Percentiles rank a stretch among this genome's conserved stretches.
Evolutionary conservation across 2,329 filamentous ascomycete species (phyloP).

Genomic region (Nannizziopsis arthrosporioides): DNA sequence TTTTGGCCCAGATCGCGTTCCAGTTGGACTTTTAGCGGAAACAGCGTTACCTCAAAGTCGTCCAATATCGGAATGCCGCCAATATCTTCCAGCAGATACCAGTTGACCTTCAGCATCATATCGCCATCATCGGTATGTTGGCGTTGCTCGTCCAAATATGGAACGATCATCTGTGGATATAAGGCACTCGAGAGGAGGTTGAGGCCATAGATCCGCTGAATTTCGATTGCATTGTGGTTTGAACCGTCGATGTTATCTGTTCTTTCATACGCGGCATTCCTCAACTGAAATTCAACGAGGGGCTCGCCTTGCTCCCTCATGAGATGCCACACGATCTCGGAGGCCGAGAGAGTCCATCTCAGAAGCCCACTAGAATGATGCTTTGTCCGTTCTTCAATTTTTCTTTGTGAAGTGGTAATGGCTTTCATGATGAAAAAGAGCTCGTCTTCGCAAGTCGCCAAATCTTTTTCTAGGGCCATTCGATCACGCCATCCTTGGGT

Average conservation of each 20-base stretch:
- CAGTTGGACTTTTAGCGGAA: conserved; percentile 85
- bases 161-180: conserved; percentile 91
- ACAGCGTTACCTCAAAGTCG: conserved; percentile 86
- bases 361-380: conserved; percentile 67
- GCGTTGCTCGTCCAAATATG: conserved; percentile 61
- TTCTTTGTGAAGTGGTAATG: conserved; percentile 89
- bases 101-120: conserved; percentile 88
- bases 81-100: conserved; percentile 97
- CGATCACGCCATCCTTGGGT: conserved; percentile 84
- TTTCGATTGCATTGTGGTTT: conserved; percentile 81
- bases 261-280: conserved; percentile 82
- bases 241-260: conserved; percentile 96
- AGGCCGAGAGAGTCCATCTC: conserved; percentile 85
- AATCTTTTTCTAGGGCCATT: conserved; percentile 74
- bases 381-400: conserved; percentile 57
- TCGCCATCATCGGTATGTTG: conserved; percentile 45
- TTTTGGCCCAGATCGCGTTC: conserved; percentile 87
- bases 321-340: conserved; percentile 94
- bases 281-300: conserved; percentile 82
- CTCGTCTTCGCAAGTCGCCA: conserved; percentile 85
- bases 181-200: conserved; percentile 83
- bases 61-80: conserved; percentile 96
- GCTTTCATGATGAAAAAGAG: conserved; percentile 99
- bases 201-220: conserved; percentile 75
- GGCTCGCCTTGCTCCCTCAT: conserved; percentile 78